Percentiles rank a stretch among this genome's conserved stretches.
Conservation (phyloP, 2,329 filamentous ascomycete species). For the Exophiala sp. region DNA sequence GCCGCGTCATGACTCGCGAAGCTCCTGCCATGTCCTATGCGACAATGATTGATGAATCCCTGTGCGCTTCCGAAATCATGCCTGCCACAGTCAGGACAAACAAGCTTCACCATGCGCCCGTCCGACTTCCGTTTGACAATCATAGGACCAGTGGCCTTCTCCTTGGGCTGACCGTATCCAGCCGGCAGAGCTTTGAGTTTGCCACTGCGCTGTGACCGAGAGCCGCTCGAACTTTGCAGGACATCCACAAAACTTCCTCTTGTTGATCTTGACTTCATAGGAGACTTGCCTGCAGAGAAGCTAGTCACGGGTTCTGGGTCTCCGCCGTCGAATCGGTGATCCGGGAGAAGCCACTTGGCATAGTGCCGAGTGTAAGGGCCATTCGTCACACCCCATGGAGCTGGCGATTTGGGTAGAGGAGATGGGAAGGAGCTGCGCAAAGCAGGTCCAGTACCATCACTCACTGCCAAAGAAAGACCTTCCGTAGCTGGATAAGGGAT, state of each 20-base stretch:
- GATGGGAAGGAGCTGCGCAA: slow-evolving; percentile 19
- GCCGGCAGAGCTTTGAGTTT: slow-evolving; percentile 63
- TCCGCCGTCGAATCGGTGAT: slow-evolving; percentile 73
- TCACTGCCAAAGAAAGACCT: slow-evolving; percentile 62
- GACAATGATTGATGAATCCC: slow-evolving; percentile 98
- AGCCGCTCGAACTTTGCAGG: slow-evolving; percentile 47
- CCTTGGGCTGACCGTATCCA: slow-evolving; percentile 67
- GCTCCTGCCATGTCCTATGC: slow-evolving; percentile 86
- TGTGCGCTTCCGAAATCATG: slow-evolving; percentile 94
- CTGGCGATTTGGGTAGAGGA: slow-evolving; percentile 61
- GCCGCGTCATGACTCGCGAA: slow-evolving; percentile 96
- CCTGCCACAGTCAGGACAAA: slow-evolving; percentile 80
- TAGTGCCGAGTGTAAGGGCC: slow-evolving; percentile 94
- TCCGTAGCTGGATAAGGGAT: slow-evolving; percentile 78
- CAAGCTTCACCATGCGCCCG: slow-evolving; percentile 78
- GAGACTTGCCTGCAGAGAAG: slow-evolving; percentile 36
- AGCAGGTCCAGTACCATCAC: slow-evolving; percentile 66
- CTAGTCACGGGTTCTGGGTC: slow-evolving; percentile 31
- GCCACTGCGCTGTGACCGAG: slow-evolving; percentile 53
- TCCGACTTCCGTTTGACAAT: slow-evolving; percentile 76
- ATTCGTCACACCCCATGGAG: slow-evolving; percentile 84
- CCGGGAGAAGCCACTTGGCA: slow-evolving; percentile 87
- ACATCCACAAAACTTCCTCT: slow-evolving; percentile 64
- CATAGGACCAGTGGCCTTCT: slow-evolving; percentile 69
- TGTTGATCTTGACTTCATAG: slow-evolving; percentile 67